These are phyloP conservation scores for Sarocladiaceae sp. DNA, from an alignment of 2,329 filamentous ascomycete species.

Conservation along the genomic window DNA sequence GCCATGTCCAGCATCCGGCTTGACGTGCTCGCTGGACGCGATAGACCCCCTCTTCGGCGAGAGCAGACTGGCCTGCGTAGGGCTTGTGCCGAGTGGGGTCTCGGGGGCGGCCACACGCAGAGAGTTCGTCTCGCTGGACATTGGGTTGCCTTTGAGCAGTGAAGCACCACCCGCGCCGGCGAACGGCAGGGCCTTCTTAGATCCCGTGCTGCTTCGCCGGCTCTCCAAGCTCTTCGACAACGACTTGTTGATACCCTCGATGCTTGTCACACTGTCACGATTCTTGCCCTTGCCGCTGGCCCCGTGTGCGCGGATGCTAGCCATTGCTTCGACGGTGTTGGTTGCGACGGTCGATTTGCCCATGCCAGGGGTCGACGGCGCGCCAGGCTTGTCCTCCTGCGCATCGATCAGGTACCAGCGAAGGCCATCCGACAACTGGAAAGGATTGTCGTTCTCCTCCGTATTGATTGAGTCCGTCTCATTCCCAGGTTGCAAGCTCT, in stretches of 20 bases:
- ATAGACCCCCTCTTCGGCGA: slow-evolving; percentile 16
- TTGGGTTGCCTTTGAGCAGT: slow-evolving; percentile 44
- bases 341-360: slow-evolving; percentile 89
- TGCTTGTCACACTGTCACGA: slow-evolving; percentile 48
- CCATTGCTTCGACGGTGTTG: slow-evolving; percentile 81
- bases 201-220: slow-evolving; percentile 81
- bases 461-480: slow-evolving; percentile 50
- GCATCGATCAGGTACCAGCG: slow-evolving; percentile 97
- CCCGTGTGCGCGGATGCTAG: slow-evolving; percentile 57
- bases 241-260: slow-evolving; percentile 71
- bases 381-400: slow-evolving; percentile 84
- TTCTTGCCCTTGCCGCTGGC: slow-evolving; percentile 40
- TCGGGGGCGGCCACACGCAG: slow-evolving; percentile 45
- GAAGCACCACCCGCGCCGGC: slow-evolving; percentile 36
- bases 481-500: slow-evolving; percentile 55
- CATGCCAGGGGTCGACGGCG: slow-evolving; percentile 86
- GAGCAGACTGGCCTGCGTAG: slow-evolving; percentile 29
- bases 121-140: slow-evolving; percentile 57
- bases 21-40: slow-evolving; percentile 11
- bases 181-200: slow-evolving; percentile 68
- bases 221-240: slow-evolving; percentile 87
- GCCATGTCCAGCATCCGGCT: background rate
- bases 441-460: slow-evolving; percentile 91
- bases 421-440: slow-evolving; percentile 90
- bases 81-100: slow-evolving; percentile 35